phyloP scores from a whole-genome alignment of 257 asterid genomes.

The Solanum megistacrolobum region DNA sequence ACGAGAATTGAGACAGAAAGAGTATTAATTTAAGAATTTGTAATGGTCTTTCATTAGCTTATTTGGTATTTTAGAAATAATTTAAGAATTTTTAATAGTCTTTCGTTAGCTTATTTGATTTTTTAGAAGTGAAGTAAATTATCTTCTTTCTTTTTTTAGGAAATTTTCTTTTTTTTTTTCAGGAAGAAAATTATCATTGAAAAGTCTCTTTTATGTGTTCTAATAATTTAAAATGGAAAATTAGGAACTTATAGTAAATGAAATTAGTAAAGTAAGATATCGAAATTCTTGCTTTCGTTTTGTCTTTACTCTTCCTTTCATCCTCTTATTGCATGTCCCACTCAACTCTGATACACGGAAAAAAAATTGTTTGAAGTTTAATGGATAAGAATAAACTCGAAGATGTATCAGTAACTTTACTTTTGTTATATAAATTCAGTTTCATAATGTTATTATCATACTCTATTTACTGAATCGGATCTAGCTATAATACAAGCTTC shows the following conservation, averaged over 20 bases:
- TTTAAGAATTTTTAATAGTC: too few relatives aligned
- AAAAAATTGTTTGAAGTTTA: not conserved
- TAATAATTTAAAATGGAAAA: not conserved
- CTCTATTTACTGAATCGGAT: not conserved
- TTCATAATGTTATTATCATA: not conserved
- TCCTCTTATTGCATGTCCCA: not conserved
- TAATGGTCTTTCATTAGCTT: not conserved
- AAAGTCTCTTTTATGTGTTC: not conserved
- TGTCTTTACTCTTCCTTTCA: not conserved
- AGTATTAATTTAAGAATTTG: too few relatives aligned
- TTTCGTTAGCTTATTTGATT: not conserved
- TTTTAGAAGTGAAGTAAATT: not conserved
- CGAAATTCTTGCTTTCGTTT: not conserved
- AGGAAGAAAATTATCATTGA: not conserved
- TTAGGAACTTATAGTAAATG: not conserved
- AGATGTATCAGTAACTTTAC: not conserved
- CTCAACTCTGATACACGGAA: not conserved
- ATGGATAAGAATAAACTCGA: not conserved
- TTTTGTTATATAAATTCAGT: not conserved
- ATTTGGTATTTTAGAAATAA: not conserved
- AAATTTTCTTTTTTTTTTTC: not conserved
- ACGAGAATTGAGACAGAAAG: not conserved
- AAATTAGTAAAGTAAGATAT: not conserved
- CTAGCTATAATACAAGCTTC: not conserved
- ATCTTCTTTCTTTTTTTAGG: not conserved